Evolutionary conservation across 2,329 filamentous ascomycete genomes (phyloP).

Genomic region (Neospermospora avenae): DNA sequence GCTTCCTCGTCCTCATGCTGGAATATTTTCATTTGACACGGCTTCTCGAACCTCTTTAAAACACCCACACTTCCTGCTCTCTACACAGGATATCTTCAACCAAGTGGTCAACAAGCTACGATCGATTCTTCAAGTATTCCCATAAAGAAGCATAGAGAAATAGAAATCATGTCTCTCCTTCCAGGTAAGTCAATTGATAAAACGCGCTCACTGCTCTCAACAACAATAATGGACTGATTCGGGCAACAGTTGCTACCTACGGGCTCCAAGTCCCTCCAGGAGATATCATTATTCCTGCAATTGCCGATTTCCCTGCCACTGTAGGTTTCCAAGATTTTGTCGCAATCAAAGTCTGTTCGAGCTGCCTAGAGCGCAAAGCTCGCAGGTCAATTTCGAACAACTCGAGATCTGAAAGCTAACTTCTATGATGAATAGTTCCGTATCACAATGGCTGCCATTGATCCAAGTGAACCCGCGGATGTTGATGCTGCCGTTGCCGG

Average conservation of each 20-base stretch:
- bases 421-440: constrained; percentile 63
- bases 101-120: constrained; percentile 6
- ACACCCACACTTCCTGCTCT: constrained; percentile 8
- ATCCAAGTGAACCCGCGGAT: constrained; percentile 75
- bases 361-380: not conserved
- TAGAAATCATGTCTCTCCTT: constrained; percentile 51
- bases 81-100: constrained; percentile 1
- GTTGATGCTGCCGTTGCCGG: constrained; percentile 60
- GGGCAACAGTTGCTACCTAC: constrained; percentile 69
- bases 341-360: not conserved
- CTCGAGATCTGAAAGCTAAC: constrained; percentile 15
- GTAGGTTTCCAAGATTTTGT: constrained; percentile 52
- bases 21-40: constrained; percentile 15
- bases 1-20: constrained; percentile 17
- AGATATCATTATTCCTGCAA: constrained; percentile 76
- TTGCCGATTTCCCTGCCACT: constrained; percentile 75
- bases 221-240: constrained; percentile 36
- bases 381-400: not conserved
- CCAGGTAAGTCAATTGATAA: constrained; percentile 37
- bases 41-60: constrained; percentile 18
- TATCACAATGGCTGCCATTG: constrained; percentile 97
- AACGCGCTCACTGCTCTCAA: not conserved
- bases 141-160: constrained; percentile 13
- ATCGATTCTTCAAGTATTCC: not conserved
- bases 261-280: constrained; percentile 87